Base-by-base conservation (phyloP, 139 green algal species). In the Monoraphidium neglectum region DNA sequence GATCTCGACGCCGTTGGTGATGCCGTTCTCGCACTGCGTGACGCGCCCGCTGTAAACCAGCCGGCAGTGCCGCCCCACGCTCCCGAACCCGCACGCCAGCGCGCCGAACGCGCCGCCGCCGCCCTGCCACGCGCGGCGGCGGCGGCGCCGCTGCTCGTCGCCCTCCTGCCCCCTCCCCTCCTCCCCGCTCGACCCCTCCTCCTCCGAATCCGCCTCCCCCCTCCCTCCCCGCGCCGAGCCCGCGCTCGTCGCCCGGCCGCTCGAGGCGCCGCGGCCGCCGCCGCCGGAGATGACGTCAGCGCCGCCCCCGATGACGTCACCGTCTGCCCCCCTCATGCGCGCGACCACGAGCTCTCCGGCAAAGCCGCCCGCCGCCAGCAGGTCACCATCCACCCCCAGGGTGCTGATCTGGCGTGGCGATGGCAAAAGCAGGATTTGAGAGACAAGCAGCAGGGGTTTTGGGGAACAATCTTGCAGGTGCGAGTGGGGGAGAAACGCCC, bases 1-100 rank as follows among this genome's bases (percentile, higher is more conserved):
- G 33, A 98, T 83, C 77, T 97, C 95, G 2, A 98, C 86, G 2
- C 88, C 94, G 76, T 98, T 98, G 0, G 95, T 98, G 84, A 98
- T 98, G 61, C 88, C 90, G 70, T 98, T 98, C 43, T 97, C 94
- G 59, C 51, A 83, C 79, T 87, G 78, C 35, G 78, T 86, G n/a
- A 84, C 78, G 37, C 74, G 63, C 21, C 71, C 76, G 63, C 77
- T 70, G 71, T 85, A 77, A n/a, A 82, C 59, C 62, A 88, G 60
- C 53, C 47, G 15, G 37, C 8, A 8, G 43, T 51, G 43, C 43
- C 43, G 43, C 43, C 43, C 43, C 43, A 12, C 43, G 43, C 43
- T 51, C 8, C 43, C 43, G 12, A 51, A 51, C 8, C 43, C 43
- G 43, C 43, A 51, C 43, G 43, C 43, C 43, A n/a, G n/a, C n/a